Evolutionary conservation across 2,329 filamentous ascomycete species (phyloP).

Genomic region (Fusarium longipes): DNA sequence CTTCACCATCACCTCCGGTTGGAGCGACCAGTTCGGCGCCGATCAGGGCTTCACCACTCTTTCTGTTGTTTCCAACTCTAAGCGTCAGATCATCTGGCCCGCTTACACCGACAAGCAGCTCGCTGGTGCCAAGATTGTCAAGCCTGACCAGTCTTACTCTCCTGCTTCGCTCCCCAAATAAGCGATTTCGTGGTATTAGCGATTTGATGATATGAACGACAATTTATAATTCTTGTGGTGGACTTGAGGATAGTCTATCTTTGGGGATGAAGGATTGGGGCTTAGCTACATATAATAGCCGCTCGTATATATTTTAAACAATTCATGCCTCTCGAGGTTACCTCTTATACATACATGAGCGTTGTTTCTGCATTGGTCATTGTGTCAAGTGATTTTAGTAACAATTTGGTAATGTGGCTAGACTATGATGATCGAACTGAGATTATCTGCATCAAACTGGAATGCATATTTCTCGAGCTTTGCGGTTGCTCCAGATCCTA

Average conservation of each 20-base stretch:
- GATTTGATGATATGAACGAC: neutral
- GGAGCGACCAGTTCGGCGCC: conserved; percentile 66
- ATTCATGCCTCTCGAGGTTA: neutral
- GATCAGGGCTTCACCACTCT: conserved; percentile 66
- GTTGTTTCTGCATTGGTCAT: neutral
- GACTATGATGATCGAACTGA: too few species aligned
- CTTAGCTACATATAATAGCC: neutral
- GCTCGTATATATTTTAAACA: conserved; percentile 11
- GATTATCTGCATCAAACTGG: too few species aligned
- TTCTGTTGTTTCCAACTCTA: conserved; percentile 58
- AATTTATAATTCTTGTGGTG: neutral
- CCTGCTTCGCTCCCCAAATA: conserved; percentile 46
- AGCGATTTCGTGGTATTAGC: too few species aligned
- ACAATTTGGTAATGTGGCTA: neutral
- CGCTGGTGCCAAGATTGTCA: conserved; percentile 56
- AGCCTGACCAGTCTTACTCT: conserved; percentile 61
- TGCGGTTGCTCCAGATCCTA: too few species aligned
- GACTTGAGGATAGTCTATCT: neutral
- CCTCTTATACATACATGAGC: neutral
- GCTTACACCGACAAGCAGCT: conserved; percentile 66
- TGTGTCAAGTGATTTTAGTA: neutral
- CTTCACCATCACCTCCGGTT: conserved; percentile 65
- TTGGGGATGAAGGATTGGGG: conserved; percentile 5
- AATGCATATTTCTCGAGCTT: too few species aligned
- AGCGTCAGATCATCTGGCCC: conserved; percentile 62